Conservation (phyloP, 768 basidiomycete species). For the Hygrophoropsis aurantiaca region DNA sequence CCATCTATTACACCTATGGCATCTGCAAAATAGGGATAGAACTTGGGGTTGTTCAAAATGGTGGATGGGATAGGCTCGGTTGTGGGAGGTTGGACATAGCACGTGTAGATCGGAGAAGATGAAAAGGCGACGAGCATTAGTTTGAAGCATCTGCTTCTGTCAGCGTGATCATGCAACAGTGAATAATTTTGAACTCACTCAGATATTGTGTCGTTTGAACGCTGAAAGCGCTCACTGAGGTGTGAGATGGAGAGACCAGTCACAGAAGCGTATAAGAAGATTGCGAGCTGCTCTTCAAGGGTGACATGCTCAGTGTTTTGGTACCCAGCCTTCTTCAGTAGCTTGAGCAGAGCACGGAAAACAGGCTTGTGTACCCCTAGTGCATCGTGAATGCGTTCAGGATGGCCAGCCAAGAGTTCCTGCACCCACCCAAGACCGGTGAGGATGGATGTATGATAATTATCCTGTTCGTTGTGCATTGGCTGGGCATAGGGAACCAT, state of each 20-base stretch:
- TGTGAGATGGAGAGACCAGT: slow-evolving; percentile 26
- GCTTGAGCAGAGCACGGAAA: slow-evolving; percentile 10
- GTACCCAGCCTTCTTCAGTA: slow-evolving; percentile 3
- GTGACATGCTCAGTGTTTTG: slow-evolving; percentile 7
- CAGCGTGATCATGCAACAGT: no score
- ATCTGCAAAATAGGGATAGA: slow-evolving; percentile 23
- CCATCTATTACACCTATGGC: slow-evolving; percentile 27
- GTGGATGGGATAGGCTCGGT: slow-evolving; percentile 8
- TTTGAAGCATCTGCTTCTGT: slow-evolving; percentile 24
- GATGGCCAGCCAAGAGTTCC: slow-evolving; percentile 25
- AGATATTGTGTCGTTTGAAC: slow-evolving; percentile 36
- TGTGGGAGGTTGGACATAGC: slow-evolving; percentile 17
- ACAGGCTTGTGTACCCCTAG: slow-evolving; percentile 18
- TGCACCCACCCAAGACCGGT: slow-evolving; percentile 25
- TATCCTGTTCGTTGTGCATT: not conserved
- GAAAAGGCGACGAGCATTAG: slow-evolving; percentile 25
- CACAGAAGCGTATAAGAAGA: slow-evolving; percentile 24
- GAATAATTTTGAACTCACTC: slow-evolving; percentile 19
- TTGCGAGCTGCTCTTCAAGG: slow-evolving; percentile 27
- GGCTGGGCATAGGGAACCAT: not conserved
- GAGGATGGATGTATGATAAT: slow-evolving; percentile 21
- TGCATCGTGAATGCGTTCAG: slow-evolving; percentile 16
- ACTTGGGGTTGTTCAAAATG: slow-evolving; percentile 18
- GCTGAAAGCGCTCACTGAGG: slow-evolving; percentile 37
- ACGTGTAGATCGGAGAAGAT: slow-evolving; percentile 22